These are phyloP conservation scores for Populus pruinosa DNA, from an alignment of 345 rosid genomes.

Conservation along the genomic window DNA sequence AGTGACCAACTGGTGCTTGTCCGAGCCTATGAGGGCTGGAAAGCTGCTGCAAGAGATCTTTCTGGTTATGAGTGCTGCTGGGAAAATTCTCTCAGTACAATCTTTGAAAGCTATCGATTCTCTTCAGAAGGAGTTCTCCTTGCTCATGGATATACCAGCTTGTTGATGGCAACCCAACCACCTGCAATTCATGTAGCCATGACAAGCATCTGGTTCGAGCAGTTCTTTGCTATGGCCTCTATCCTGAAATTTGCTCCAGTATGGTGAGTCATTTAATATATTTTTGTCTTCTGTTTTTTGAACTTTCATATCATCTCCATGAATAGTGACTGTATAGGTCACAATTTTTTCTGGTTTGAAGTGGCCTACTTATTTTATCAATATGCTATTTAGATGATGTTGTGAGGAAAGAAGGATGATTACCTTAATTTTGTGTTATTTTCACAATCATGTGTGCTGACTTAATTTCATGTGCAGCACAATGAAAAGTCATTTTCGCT, in stretches of 20 bases:
- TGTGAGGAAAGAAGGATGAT: background rate
- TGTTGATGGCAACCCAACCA: constrained; percentile 48
- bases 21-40: constrained; percentile 86
- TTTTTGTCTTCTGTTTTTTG: background rate
- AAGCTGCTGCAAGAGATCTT: constrained; percentile 63
- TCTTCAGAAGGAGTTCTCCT: constrained; percentile 73
- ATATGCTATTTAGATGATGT: background rate
- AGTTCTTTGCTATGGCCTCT: constrained; percentile 79
- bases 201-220: constrained; percentile 64
- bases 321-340: too few species aligned
- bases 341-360: background rate
- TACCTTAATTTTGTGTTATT: background rate
- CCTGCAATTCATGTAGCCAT: constrained; percentile 49
- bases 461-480: constrained; percentile 40
- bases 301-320: background rate
- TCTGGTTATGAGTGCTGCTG: constrained; percentile 80
- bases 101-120: constrained; percentile 89
- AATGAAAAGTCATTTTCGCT: constrained; percentile 73
- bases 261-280: constrained; percentile 52
- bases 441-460: constrained; percentile 16
- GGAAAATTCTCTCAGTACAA: constrained; percentile 78
- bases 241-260: constrained; percentile 77
- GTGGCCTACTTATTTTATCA: too few species aligned
- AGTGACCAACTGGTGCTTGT: constrained; percentile 90
- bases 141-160: constrained; percentile 75